Evolutionary conservation across 139 green algal genomes (phyloP), one percentile per base, ranked within the genome.

Genomic region (Trebouxia sp.): DNA sequence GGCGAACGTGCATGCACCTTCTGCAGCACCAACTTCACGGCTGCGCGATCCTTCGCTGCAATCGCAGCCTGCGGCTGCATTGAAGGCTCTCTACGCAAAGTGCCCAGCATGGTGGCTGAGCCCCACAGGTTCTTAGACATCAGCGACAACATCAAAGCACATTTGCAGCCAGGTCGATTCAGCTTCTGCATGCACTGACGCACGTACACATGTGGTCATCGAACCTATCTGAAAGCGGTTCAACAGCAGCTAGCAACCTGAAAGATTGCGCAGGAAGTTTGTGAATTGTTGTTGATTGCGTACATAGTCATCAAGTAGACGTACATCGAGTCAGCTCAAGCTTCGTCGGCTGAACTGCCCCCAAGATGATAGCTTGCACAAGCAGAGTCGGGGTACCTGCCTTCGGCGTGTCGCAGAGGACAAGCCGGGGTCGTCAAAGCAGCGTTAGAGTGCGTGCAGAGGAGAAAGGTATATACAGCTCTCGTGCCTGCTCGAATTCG

Each of bases 391-490:
- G 62, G 20, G 43, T 22, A 32, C 20, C 62, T 43, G 62, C 62
- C 8, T 72, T 72, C 20, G 62, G n/a, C 37, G 43, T 28, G 32
- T 28, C 62, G 11, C 35, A 35, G 32, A 72, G 32, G 43, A 24
- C 62, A 30, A 72, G 26, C 14, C 62, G 43, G 15, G 43, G 35
- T 24, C 62, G 62, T 9, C 32, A 35, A n/a, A n/a, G 62, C 15
- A 32, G 20, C 6, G 32, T 72, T 5, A 43, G 42, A 14, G 28
- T 22, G 11, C 62, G 62, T 6, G 62, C 62, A 72, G 62, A 72
- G 35, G 62, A 72, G 37, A 35, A 72, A 72, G 62, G 62, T 72
- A 72, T n/a, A n/a, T n/a, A n/a, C n/a, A n/a, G n/a, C n/a, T n/a
- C n/a, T n/a, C n/a, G n/a, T n/a, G n/a, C n/a, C n/a, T n/a, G n/a